Conservation (phyloP, 768 basidiomycete species). For the Tremella yokohamensis region DNA sequence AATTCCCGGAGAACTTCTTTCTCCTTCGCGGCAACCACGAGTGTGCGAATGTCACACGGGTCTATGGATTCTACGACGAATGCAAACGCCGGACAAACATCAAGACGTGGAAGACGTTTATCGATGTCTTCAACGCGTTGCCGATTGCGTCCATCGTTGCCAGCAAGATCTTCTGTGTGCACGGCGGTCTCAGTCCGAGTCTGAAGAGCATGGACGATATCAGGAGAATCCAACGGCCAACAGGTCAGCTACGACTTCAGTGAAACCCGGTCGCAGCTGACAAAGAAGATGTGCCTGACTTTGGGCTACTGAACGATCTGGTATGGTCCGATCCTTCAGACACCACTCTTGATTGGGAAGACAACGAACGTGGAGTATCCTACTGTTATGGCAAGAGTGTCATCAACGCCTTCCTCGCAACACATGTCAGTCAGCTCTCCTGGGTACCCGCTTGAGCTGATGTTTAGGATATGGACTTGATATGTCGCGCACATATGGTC, state of each 20-base stretch:
- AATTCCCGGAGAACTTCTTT: conserved; percentile 99
- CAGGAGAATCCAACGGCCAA: conserved; percentile 92
- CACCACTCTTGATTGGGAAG: conserved; percentile 97
- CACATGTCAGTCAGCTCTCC: conserved; percentile 42
- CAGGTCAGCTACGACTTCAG: conserved; percentile 50
- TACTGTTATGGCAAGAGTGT: conserved; percentile 98
- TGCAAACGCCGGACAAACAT: conserved; percentile 99
- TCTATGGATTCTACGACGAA: conserved; percentile 99
- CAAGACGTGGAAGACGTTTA: conserved; percentile 99
- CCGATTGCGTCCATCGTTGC: conserved; percentile 98
- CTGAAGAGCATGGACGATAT: conserved; percentile 84
- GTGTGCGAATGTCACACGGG: conserved; percentile 98
- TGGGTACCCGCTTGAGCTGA: conserved; percentile 7
- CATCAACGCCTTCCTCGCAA: conserved; percentile 85
- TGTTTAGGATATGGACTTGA: conserved; percentile 84
- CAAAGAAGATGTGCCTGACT: conserved; percentile 82
- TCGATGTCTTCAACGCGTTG: conserved; percentile 98
- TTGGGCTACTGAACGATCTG: conserved; percentile 91
- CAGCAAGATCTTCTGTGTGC: conserved; percentile 99
- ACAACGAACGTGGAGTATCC: conserved; percentile 97
- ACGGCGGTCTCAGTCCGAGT: conserved; percentile 76
- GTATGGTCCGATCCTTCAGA: conserved; percentile 98
- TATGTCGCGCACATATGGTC: conserved; percentile 99
- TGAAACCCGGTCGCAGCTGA: neutral
- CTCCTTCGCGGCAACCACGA: conserved; percentile 96